Evolutionary conservation across 192 early-diverging fungal species (phyloP).

Genomic region (Coemansia sp.): DNA sequence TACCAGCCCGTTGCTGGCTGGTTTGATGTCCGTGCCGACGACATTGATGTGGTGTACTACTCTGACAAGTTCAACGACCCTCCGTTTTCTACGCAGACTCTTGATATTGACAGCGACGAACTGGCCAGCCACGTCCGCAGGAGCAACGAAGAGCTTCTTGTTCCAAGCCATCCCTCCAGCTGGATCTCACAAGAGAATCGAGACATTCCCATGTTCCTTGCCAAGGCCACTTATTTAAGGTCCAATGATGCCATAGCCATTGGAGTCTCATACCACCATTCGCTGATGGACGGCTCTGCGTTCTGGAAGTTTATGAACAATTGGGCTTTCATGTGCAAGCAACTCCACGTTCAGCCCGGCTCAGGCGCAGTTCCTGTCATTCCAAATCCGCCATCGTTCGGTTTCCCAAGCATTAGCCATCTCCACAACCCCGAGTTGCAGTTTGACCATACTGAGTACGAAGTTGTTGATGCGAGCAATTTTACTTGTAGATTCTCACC

Average conservation of each 20-base stretch:
- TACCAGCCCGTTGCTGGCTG: slow-evolving; percentile 41
- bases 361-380: background rate
- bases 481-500: slow-evolving; percentile 21
- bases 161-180: slow-evolving; percentile 12
- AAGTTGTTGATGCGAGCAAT: slow-evolving; percentile 12
- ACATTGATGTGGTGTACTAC: slow-evolving; percentile 30
- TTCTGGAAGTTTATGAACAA: slow-evolving; percentile 48
- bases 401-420: slow-evolving; percentile 18
- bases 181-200: slow-evolving; percentile 9
- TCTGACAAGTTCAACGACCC: slow-evolving; percentile 38
- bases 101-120: slow-evolving; percentile 13
- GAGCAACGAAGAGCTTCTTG: slow-evolving; percentile 33
- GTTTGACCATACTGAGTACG: slow-evolving; percentile 39
- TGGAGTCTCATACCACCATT: slow-evolving; percentile 44
- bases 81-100: slow-evolving; percentile 23
- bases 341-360: background rate
- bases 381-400: slow-evolving; percentile 39
- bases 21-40: slow-evolving; percentile 16
- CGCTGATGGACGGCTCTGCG: slow-evolving; percentile 43
- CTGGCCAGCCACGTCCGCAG: slow-evolving; percentile 10
- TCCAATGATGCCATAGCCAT: slow-evolving; percentile 18
- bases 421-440: background rate
- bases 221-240: slow-evolving; percentile 26
- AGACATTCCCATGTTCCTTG: slow-evolving; percentile 40
- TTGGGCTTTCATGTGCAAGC: slow-evolving; percentile 33